Evolutionary conservation across 1,284 basidiomycete species (phyloP).

Genomic region (Coriolopsis trogii): DNA sequence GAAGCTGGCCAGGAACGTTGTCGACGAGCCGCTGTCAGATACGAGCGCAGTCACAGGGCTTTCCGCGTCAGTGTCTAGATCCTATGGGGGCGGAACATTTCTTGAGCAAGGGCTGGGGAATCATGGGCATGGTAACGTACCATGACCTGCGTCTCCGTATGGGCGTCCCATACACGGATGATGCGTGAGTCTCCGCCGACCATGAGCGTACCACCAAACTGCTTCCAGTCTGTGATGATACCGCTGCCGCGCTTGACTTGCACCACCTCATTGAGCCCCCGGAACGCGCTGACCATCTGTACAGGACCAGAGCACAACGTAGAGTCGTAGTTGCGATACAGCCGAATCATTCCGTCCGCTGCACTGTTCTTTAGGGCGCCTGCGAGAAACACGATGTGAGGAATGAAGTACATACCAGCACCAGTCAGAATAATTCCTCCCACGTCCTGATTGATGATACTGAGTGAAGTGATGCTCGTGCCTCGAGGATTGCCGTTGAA

Average conservation of each 20-base stretch:
- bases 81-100: slow-evolving; percentile 46
- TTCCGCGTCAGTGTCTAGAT: slow-evolving; percentile 88
- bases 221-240: slow-evolving; percentile 93
- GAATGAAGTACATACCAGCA: slow-evolving; percentile 59
- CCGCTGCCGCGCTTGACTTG: slow-evolving; percentile 78
- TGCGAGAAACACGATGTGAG: background rate
- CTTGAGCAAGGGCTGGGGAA: slow-evolving; percentile 7
- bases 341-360: slow-evolving; percentile 91
- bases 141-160: slow-evolving; percentile 83
- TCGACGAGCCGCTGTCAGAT: slow-evolving; percentile 79
- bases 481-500: slow-evolving; percentile 87
- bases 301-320: slow-evolving; percentile 63
- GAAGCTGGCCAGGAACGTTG: slow-evolving; percentile 89
- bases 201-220: slow-evolving; percentile 82
- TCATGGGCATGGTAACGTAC: slow-evolving; percentile 48
- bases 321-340: slow-evolving; percentile 90
- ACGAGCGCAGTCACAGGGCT: slow-evolving; percentile 88
- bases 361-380: background rate
- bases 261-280: slow-evolving; percentile 83
- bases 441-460: slow-evolving; percentile 96
- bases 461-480: slow-evolving; percentile 86
- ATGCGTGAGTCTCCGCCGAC: slow-evolving; percentile 91
- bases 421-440: slow-evolving; percentile 90
- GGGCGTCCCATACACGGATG: slow-evolving; percentile 95
- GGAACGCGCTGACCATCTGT: slow-evolving; percentile 93